Conservation (phyloP, 2,329 filamentous ascomycete genomes). For the Rachicladosporium sp. region DNA sequence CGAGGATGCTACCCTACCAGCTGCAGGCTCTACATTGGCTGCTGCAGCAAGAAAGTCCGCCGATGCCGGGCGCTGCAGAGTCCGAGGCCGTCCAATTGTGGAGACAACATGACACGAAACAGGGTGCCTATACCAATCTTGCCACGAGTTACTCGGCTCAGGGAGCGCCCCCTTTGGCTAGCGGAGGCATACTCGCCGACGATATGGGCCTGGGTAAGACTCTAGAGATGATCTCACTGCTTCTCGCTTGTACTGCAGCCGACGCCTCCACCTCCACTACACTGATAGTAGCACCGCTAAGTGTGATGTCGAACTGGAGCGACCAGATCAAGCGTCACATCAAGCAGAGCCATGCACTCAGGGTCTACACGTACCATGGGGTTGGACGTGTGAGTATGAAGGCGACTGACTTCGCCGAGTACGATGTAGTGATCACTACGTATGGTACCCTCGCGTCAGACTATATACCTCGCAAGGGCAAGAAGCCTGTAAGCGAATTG, state of each 20-base stretch:
- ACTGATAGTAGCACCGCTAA: slow-evolving; percentile 68
- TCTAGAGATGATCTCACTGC: slow-evolving; percentile 69
- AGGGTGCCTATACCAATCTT: slow-evolving; percentile 47
- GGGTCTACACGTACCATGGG: slow-evolving; percentile 65
- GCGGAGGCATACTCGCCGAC: slow-evolving; percentile 76
- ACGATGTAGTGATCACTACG: slow-evolving; percentile 74
- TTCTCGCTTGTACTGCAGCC: slow-evolving; percentile 53
- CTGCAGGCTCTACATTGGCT: slow-evolving; percentile 73
- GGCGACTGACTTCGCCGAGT: slow-evolving; percentile 45
- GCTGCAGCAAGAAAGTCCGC: slow-evolving; percentile 59
- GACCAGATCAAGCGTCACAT: slow-evolving; percentile 67
- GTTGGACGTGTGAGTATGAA: slow-evolving; percentile 43
- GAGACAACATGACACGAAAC: slow-evolving; percentile 38
- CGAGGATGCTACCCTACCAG: slow-evolving; percentile 67
- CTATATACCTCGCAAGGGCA: slow-evolving; percentile 39
- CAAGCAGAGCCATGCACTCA: slow-evolving; percentile 47
- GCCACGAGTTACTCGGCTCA: slow-evolving; percentile 56
- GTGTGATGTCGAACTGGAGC: slow-evolving; percentile 85
- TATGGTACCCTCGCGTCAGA: slow-evolving; percentile 67
- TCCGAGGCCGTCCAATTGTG: slow-evolving; percentile 65
- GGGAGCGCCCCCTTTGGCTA: slow-evolving; percentile 50
- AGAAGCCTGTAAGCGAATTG: slow-evolving; percentile 13
- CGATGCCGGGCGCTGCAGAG: slow-evolving; percentile 43
- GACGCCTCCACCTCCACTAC: slow-evolving; percentile 45
- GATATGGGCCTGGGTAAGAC: slow-evolving; percentile 93